Base-by-base conservation (phyloP, 2,329 filamentous ascomycete genomes). In the Penicillium brevicompactum region DNA sequence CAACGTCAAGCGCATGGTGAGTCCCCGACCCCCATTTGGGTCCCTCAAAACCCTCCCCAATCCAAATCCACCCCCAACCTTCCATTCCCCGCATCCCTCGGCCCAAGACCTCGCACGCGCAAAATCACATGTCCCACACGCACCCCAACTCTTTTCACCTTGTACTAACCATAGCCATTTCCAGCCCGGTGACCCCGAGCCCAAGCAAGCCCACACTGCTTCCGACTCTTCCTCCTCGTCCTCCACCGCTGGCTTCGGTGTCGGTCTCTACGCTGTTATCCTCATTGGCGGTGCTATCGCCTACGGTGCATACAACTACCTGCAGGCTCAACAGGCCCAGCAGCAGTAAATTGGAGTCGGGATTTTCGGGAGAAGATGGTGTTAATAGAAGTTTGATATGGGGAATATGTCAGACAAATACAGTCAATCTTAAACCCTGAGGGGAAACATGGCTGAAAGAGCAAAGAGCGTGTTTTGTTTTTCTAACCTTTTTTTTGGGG, bases 301-400 rank as follows among this genome's bases (percentile, higher is more conserved):
- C 61, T 97, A 91, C 79, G 84, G 84, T 67, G 90, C 84, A 68
- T 97, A 93, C 83, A 88, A 92, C 77, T 96, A 94, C 81, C 75
- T 95, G 67, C 87, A 93, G 80, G 60, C 67, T 44, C 62, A 67
- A 56, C 62, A 68, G 60, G 53, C 62, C 53, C 43, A 65, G 54
- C 62, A 70, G 60, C 66, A 70, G 55, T 47, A 47, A 44, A 21
- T 27, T 18, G 4, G 21, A 3, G n/a, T 37, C 7, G 0, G 10
- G 13, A 31, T 27, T 11, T 37, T 37, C 6, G 6, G 34, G 34
- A 7, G 34, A 37, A 37, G 13, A 13, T 5, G 34, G 27, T 45
- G 43, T 18, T 30, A 14, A 30, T 27, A 30, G 42, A 30, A 31
- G 27, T 21, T 18, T 41, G 18, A 41, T 41, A 21, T 41, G 38